Conservation (phyloP, 352 stramenopile genomes). For the Peronospora destructor region DNA sequence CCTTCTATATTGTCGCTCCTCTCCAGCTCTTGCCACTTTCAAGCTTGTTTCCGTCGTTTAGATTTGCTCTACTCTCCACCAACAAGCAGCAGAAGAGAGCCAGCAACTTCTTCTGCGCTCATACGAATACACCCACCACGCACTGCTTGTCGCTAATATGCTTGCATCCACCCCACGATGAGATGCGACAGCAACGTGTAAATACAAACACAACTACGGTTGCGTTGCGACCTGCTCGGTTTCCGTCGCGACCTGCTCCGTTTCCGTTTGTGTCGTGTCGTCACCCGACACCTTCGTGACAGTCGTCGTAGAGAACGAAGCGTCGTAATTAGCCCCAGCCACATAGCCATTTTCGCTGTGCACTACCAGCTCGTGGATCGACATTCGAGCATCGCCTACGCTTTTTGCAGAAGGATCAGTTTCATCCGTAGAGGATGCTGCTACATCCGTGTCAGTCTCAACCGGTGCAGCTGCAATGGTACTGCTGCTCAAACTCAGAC, state of each 20-base stretch:
- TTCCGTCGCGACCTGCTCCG: slow-evolving; percentile 11
- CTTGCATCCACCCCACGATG: slow-evolving; percentile 1
- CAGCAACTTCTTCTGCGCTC: slow-evolving; percentile 2
- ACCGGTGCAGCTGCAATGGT: slow-evolving; percentile 2
- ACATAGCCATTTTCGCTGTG: slow-evolving; percentile 19
- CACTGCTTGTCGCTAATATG: slow-evolving; percentile 4
- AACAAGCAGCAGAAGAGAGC: slow-evolving; percentile 1
- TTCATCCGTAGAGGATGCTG: slow-evolving; percentile 1
- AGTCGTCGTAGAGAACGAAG: slow-evolving; percentile 6
- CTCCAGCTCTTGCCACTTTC: slow-evolving; percentile 7
- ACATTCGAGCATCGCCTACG: slow-evolving; percentile 35
- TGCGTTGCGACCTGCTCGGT: slow-evolving; percentile 11
- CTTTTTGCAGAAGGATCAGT: slow-evolving; percentile 11
- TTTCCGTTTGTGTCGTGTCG: slow-evolving; percentile 6
- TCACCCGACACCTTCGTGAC: slow-evolving; percentile 16
- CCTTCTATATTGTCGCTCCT: slow-evolving; percentile 12
- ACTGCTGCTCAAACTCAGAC: slow-evolving; percentile 13
- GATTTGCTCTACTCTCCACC: background rate
- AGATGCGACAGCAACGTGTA: slow-evolving; percentile 10
- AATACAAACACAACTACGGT: slow-evolving; percentile 23
- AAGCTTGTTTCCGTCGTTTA: slow-evolving; percentile 1
- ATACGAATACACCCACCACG: slow-evolving; percentile 20
- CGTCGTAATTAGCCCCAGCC: background rate
- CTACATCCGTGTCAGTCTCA: slow-evolving; percentile 5
- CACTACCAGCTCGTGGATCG: slow-evolving; percentile 45